These are phyloP conservation scores for Pistacia vera DNA, from an alignment of 345 rosid genomes.

Conservation along the genomic window DNA sequence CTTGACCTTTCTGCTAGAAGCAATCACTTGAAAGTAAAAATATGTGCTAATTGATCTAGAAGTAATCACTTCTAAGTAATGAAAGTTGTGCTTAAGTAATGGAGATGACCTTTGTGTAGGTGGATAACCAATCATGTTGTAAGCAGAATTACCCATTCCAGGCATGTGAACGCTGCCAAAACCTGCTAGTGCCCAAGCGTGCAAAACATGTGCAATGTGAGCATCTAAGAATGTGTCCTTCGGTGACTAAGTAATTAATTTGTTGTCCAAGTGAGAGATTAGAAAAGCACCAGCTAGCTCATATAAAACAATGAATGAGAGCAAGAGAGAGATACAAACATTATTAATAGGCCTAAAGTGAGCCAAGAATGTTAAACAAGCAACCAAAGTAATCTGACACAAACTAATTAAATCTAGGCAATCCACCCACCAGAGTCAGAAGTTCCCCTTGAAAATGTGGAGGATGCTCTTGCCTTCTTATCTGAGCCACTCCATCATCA, in stretches of 20 bases:
- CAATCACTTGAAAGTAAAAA: slow-evolving; percentile 27
- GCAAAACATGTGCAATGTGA: slow-evolving; percentile 94
- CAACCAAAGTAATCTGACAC: slow-evolving; percentile 18
- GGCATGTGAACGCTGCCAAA: slow-evolving; percentile 86
- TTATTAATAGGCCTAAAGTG: slow-evolving; percentile 5
- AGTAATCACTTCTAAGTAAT: slow-evolving; percentile 42
- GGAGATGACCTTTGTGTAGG: slow-evolving; percentile 95
- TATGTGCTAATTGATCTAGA: slow-evolving; percentile 39
- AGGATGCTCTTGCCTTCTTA: slow-evolving; percentile 55
- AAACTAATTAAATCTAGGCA: slow-evolving; percentile 10
- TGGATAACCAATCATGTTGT: slow-evolving; percentile 89
- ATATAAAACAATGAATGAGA: slow-evolving; percentile 13
- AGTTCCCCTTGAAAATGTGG: slow-evolving; percentile 32
- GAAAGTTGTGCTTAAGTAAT: slow-evolving; percentile 72
- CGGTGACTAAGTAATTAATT: slow-evolving; percentile 47
- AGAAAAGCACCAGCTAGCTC: slow-evolving; percentile 28
- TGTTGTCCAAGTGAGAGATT: slow-evolving; percentile 35
- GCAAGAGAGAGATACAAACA: slow-evolving; percentile 4
- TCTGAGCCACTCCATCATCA: slow-evolving; percentile 57
- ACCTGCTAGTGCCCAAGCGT: slow-evolving; percentile 98
- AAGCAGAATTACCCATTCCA: slow-evolving; percentile 89
- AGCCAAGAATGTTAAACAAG: slow-evolving; percentile 14
- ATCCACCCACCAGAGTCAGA: slow-evolving; percentile 59
- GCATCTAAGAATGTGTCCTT: slow-evolving; percentile 63
- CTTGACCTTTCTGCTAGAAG: slow-evolving; percentile 39